Evolutionary conservation across 306 rosid species (phyloP).

Genomic region (Vigna nakashimae): DNA sequence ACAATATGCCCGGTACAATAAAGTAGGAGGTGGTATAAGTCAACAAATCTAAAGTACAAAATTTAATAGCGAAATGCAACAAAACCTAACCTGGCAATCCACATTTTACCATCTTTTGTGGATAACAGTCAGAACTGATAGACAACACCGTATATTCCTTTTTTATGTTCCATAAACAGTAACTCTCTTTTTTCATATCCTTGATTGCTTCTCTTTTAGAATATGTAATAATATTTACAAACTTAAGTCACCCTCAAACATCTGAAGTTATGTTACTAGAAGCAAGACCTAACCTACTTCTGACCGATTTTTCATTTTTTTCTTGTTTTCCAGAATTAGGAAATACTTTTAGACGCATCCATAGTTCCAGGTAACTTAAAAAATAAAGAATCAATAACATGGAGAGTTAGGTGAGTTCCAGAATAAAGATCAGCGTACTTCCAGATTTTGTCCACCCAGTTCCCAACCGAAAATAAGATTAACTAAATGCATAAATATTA

Average conservation of each 20-base stretch:
- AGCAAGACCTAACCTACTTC: constrained; percentile 28
- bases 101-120: background rate
- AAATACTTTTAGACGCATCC: background rate
- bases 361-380: constrained; percentile 4
- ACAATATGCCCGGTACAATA: constrained; percentile 14
- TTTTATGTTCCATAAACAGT: constrained; percentile 1
- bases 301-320: background rate
- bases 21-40: background rate
- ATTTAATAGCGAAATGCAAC: background rate
- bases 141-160: background rate
- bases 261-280: background rate
- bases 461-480: no score
- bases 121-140: background rate
- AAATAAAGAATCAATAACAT: background rate
- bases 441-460: no score
- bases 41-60: background rate
- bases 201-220: background rate
- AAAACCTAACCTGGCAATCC: constrained; percentile 15
- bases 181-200: background rate
- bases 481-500: no score
- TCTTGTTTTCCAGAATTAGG: background rate
- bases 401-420: background rate
- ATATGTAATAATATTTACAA: constrained; percentile 18
- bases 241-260: background rate
- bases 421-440: no score